phyloP scores from a whole-genome alignment of 164 flowering plant species.

The Magnolia sinica region DNA sequence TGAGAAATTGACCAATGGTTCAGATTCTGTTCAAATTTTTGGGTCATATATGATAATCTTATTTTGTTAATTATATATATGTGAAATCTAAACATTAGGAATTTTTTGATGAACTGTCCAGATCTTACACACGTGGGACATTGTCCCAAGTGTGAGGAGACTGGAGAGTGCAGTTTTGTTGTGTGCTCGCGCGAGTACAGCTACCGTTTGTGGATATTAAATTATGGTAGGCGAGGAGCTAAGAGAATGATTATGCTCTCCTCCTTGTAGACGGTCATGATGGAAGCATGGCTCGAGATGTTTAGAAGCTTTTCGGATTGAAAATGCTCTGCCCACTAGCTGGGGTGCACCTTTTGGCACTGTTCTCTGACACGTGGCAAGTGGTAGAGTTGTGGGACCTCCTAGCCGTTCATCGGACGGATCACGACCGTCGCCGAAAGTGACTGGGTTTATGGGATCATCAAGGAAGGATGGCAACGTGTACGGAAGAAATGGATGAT shows the following conservation, averaged over 20 bases:
- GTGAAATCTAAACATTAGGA: no score
- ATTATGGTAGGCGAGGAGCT: not conserved
- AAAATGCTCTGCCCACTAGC: not conserved
- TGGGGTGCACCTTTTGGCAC: not conserved
- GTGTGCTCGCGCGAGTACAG: not conserved
- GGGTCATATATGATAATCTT: no score
- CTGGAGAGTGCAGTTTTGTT: not conserved
- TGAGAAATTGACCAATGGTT: no score
- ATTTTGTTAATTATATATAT: no score
- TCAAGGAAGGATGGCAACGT: no score
- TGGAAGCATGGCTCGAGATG: not conserved
- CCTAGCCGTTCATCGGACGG: no score
- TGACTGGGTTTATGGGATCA: no score
- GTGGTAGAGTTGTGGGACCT: no score
- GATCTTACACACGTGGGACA: not conserved
- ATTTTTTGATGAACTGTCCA: no score
- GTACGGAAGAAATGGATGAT: no score
- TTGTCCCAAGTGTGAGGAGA: not conserved
- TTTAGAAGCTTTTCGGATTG: not conserved
- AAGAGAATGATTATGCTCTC: not conserved
- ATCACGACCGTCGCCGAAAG: no score
- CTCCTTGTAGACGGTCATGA: not conserved
- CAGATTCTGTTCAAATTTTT: no score
- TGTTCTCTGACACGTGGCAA: not conserved
- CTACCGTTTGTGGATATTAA: not conserved